phyloP scores from a whole-genome alignment of 179 eudicot species.

The Gypsophila paniculata region DNA sequence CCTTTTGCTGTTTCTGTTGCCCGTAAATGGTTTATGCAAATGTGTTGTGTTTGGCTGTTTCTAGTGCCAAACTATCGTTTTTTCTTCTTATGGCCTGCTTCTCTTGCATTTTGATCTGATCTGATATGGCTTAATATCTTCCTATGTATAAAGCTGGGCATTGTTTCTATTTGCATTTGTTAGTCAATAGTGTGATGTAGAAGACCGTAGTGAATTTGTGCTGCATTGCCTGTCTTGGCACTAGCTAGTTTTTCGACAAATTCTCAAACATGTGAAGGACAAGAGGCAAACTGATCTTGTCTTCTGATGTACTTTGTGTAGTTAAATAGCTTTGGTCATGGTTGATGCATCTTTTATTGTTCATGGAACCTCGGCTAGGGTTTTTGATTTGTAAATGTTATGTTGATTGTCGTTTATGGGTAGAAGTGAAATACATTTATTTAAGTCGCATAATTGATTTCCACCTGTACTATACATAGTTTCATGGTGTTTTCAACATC shows the following conservation, averaged over 20 bases:
- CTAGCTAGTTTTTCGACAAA: neutral
- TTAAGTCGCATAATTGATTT: too few species aligned
- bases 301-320: neutral
- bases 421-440: too few species aligned
- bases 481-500: neutral
- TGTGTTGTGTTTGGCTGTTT: too few species aligned
- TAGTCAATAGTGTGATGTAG: neutral
- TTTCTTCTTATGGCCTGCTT: neutral
- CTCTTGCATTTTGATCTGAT: neutral
- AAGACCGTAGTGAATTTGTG: neutral
- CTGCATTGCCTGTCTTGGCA: neutral
- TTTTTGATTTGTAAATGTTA: neutral
- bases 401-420: neutral
- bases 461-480: too few species aligned
- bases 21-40: neutral
- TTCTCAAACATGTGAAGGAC: neutral
- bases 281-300: neutral
- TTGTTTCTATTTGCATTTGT: neutral
- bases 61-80: neutral
- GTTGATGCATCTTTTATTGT: neutral
- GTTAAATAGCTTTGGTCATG: too few species aligned
- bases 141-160: neutral
- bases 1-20: neutral
- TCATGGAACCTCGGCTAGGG: neutral
- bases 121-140: neutral